These are phyloP conservation scores for Chlorella sp. DNA, from an alignment of 139 green algal species.

Conservation along the genomic window DNA sequence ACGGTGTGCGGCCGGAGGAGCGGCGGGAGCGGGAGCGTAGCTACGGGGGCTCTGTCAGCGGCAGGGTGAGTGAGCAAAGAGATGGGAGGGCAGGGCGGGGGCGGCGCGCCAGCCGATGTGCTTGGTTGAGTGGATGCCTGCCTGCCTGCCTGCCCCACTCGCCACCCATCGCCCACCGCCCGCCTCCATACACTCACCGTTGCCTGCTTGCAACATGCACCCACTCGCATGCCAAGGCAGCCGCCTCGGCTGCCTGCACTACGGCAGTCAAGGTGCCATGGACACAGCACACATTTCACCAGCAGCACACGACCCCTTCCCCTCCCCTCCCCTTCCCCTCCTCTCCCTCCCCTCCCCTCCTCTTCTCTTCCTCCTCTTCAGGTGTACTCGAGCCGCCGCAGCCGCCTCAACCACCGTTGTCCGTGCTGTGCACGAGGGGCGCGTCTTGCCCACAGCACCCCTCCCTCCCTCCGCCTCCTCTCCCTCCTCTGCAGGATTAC, in stretches of 20 bases:
- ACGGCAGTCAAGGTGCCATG: too few species aligned
- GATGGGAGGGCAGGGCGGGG: not conserved
- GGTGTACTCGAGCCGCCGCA: too few species aligned
- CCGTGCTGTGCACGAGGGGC: too few species aligned
- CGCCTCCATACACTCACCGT: too few species aligned
- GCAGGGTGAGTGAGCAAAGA: slow-evolving; percentile 12
- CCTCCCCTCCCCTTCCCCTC: not conserved
- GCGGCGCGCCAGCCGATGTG: not conserved
- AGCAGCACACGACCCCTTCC: not conserved
- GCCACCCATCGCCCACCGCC: too few species aligned
- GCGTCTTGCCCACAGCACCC: too few species aligned
- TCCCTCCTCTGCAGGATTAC: not conserved
- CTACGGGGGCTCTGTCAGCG: slow-evolving; percentile 14
- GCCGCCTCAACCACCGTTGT: too few species aligned
- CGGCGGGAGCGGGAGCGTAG: not conserved
- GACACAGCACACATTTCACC: too few species aligned
- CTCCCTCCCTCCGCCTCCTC: not conserved
- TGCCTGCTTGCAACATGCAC: too few species aligned
- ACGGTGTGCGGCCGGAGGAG: slow-evolving; percentile 29
- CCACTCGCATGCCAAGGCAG: too few species aligned
- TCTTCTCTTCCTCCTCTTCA: not conserved
- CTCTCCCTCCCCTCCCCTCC: not conserved
- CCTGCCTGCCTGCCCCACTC: too few species aligned
- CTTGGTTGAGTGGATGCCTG: not conserved
- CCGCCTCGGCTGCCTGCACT: too few species aligned